A percentile compares a stretch with the other conserved stretches of the same genome.
Conservation (phyloP, 1,139 yeast genomes). For the Protomyces inouyei region DNA sequence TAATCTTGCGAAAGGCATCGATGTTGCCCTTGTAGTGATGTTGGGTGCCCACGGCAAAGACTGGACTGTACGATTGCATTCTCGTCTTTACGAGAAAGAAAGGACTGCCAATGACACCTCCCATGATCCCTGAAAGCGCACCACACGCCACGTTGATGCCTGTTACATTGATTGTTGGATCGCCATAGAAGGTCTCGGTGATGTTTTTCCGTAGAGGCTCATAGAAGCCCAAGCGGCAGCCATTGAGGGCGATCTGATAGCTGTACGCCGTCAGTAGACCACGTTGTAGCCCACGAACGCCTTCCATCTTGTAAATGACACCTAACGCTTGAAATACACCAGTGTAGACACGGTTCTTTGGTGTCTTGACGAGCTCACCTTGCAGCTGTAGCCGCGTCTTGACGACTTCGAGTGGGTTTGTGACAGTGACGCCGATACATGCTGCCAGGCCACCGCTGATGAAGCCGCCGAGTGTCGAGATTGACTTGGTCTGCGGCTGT, state of each 20-base stretch:
- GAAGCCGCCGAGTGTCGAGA: conserved; percentile 67
- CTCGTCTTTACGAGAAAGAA: conserved; percentile 86
- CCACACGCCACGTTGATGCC: conserved; percentile 71
- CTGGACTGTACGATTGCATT: conserved; percentile 82
- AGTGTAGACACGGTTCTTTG: conserved; percentile 56
- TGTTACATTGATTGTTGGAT: conserved; percentile 47
- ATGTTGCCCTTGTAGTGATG: conserved; percentile 69
- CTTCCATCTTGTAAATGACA: conserved; percentile 74
- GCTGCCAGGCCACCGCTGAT: conserved; percentile 94
- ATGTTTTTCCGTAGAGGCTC: conserved; percentile 71
- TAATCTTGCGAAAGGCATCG: conserved; percentile 64
- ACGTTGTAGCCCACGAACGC: conserved; percentile 79
- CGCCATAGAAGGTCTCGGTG: conserved; percentile 56
- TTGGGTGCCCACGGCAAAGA: conserved; percentile 77
- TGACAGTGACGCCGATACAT: conserved; percentile 94
- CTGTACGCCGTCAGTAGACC: conserved; percentile 79
- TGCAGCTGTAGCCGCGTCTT: conserved; percentile 86
- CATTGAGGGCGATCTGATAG: conserved; percentile 85
- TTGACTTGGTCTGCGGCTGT: conserved; percentile 29
- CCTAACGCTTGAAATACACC: conserved; percentile 82
- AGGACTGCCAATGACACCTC: conserved; percentile 88
- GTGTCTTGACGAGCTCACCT: conserved; percentile 68
- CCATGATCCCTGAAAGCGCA: conserved; percentile 76
- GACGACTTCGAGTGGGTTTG: conserved; percentile 90
- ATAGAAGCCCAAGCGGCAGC: conserved; percentile 87